A percentile compares a stretch with the other conserved stretches of the same genome.
phyloP scores from a whole-genome alignment of 2,329 filamentous ascomycete species.

The Lasiodiplodia hormozganensis region DNA sequence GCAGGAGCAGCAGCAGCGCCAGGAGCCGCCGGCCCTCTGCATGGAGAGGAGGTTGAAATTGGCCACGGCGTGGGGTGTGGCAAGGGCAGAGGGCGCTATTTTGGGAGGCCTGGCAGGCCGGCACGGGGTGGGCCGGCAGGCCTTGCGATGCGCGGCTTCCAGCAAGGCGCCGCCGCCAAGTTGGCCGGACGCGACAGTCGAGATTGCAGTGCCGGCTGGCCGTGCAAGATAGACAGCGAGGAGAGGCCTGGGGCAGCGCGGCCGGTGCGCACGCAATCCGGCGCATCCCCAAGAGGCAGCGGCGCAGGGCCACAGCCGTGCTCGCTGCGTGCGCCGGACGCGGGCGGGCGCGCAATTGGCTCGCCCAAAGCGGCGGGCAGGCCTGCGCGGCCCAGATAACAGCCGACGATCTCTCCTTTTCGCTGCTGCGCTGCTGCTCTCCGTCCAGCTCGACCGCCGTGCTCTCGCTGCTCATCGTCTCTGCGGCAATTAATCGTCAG shows the following conservation, averaged over 20 bases:
- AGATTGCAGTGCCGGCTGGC: constrained; percentile 25
- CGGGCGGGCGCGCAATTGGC: constrained; percentile 23
- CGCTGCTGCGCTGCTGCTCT: constrained; percentile 15
- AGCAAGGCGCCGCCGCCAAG: neutral
- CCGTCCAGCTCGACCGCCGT: constrained; percentile 1
- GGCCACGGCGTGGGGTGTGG: constrained; percentile 15
- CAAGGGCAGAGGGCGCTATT: constrained; percentile 20
- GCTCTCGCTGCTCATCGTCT: constrained; percentile 10
- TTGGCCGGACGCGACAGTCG: neutral
- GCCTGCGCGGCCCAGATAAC: constrained; percentile 26
- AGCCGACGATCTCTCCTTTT: constrained; percentile 27
- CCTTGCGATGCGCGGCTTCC: neutral
- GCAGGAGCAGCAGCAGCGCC: neutral
- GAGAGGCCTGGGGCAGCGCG: constrained; percentile 15
- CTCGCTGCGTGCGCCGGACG: constrained; percentile 24
- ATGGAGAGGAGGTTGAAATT: constrained; percentile 14
- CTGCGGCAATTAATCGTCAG: constrained; percentile 25
- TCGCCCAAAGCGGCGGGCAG: constrained; percentile 26
- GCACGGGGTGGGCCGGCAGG: neutral
- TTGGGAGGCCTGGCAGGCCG: constrained; percentile 21
- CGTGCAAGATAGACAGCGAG: constrained; percentile 14
- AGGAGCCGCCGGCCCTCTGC: neutral
- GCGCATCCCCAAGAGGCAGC: constrained; percentile 11
- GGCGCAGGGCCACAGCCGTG: constrained; percentile 12
- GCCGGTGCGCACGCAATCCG: constrained; percentile 20